These are phyloP conservation scores for Ogataea nitratoaversa DNA, from an alignment of 805 yeast genomes.

Conservation along the genomic window DNA sequence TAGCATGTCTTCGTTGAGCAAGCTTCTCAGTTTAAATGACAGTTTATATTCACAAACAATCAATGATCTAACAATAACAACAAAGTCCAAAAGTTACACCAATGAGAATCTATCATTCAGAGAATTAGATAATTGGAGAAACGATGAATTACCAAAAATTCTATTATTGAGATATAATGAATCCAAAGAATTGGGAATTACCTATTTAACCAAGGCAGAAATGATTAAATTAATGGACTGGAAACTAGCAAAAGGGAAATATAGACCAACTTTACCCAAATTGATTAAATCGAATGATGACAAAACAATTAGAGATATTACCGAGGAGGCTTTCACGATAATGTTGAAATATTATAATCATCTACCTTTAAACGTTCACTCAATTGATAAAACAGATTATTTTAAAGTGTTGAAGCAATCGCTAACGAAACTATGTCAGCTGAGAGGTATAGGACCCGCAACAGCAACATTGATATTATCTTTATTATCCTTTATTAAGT, in stretches of 20 bases:
- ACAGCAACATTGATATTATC: slow-evolving; percentile 43
- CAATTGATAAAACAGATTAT: slow-evolving; percentile 14
- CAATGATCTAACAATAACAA: slow-evolving; percentile 23
- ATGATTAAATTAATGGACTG: slow-evolving; percentile 42
- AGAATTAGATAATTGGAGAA: slow-evolving; percentile 38
- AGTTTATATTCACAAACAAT: slow-evolving; percentile 9
- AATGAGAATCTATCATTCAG: slow-evolving; percentile 22
- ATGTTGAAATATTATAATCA: slow-evolving; percentile 6
- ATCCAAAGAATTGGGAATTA: slow-evolving; percentile 10
- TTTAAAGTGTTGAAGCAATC: slow-evolving; percentile 21
- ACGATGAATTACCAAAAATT: slow-evolving; percentile 26
- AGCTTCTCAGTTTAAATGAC: background rate
- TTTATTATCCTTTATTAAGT: slow-evolving; percentile 12
- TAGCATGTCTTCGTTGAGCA: no score
- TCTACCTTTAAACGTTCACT: background rate
- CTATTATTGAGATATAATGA: slow-evolving; percentile 24
- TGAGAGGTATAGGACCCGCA: slow-evolving; percentile 49
- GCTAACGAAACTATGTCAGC: slow-evolving; percentile 31
- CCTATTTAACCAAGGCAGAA: slow-evolving; percentile 34
- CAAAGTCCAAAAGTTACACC: slow-evolving; percentile 11
- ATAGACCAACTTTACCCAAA: slow-evolving; percentile 41
- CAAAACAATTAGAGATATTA: slow-evolving; percentile 26
- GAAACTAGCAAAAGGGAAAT: slow-evolving; percentile 43
- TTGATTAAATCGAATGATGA: slow-evolving; percentile 36
- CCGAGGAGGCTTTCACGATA: slow-evolving; percentile 28